These are phyloP conservation scores for Fusarium metavorans DNA, from an alignment of 2,329 filamentous ascomycete genomes.

Conservation along the genomic window DNA sequence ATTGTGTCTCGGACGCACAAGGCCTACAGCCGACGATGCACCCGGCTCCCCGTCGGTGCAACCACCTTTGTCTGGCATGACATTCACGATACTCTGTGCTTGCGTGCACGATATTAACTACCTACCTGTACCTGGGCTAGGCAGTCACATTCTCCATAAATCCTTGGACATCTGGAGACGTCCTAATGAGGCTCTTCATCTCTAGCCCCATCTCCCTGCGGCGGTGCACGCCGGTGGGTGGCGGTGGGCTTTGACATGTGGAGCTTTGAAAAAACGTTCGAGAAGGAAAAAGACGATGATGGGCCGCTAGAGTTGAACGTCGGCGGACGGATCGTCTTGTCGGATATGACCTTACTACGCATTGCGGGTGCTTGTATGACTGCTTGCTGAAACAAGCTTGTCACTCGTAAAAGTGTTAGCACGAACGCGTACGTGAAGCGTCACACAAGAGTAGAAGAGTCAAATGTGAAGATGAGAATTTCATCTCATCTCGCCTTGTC, in stretches of 20 bases:
- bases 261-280: slow-evolving; percentile 4
- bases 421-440: background rate
- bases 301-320: background rate
- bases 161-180: background rate
- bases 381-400: background rate
- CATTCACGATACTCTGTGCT: background rate
- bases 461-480: background rate
- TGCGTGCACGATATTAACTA: background rate
- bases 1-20: slow-evolving; percentile 22
- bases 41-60: background rate
- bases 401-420: background rate
- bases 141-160: background rate
- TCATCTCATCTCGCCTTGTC: background rate
- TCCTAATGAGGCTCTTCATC: background rate
- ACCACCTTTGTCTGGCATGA: background rate
- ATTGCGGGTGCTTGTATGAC: background rate
- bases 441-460: background rate
- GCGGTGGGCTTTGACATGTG: background rate
- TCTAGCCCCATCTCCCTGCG: background rate
- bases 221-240: background rate
- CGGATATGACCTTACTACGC: background rate
- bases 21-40: slow-evolving; percentile 2
- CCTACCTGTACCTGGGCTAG: background rate
- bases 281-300: background rate
- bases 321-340: background rate